Percentiles rank a stretch among this genome's conserved stretches.
phyloP scores from a whole-genome alignment of 352 stramenopile genomes.

The Globisporangium heterothallicum region DNA sequence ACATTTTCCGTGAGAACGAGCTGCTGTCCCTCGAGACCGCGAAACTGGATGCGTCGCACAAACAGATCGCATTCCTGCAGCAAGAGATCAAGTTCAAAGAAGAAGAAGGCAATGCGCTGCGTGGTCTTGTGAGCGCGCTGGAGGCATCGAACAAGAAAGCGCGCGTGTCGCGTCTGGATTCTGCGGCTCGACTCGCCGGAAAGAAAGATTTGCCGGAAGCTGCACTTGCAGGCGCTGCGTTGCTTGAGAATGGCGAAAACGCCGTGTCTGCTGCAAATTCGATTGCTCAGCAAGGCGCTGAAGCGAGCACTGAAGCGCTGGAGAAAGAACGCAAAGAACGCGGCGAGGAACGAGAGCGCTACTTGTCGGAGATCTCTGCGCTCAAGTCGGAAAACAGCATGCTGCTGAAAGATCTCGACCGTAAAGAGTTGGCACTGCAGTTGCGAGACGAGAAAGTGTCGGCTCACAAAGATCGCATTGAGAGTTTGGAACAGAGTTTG shows the following conservation, averaged over 20 bases:
- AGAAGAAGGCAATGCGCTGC: conserved; percentile 67
- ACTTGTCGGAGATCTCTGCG: conserved; percentile 39
- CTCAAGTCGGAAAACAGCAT: conserved; percentile 69
- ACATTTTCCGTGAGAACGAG: conserved; percentile 84
- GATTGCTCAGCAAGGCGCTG: not conserved
- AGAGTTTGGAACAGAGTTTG: conserved; percentile 44
- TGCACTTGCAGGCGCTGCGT: conserved; percentile 19
- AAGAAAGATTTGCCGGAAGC: conserved; percentile 19
- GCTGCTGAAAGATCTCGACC: conserved; percentile 69
- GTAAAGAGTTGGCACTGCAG: conserved; percentile 58
- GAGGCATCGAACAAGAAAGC: conserved; percentile 82
- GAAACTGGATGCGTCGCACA: conserved; percentile 79
- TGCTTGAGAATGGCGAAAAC: conserved; percentile 27
- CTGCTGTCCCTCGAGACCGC: conserved; percentile 76
- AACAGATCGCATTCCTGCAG: conserved; percentile 79
- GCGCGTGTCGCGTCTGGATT: conserved; percentile 56
- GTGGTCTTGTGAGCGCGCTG: conserved; percentile 64
- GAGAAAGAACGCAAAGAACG: conserved; percentile 34
- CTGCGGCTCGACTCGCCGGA: conserved; percentile 27
- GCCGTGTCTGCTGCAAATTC: conserved; percentile 1
- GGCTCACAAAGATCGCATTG: conserved; percentile 60
- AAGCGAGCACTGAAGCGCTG: conserved; percentile 22
- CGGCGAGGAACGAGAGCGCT: conserved; percentile 43
- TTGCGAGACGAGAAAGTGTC: conserved; percentile 60
- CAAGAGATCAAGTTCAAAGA: conserved; percentile 86